Conservation (phyloP, 805 yeast species). For the Ogataea saltuana region DNA sequence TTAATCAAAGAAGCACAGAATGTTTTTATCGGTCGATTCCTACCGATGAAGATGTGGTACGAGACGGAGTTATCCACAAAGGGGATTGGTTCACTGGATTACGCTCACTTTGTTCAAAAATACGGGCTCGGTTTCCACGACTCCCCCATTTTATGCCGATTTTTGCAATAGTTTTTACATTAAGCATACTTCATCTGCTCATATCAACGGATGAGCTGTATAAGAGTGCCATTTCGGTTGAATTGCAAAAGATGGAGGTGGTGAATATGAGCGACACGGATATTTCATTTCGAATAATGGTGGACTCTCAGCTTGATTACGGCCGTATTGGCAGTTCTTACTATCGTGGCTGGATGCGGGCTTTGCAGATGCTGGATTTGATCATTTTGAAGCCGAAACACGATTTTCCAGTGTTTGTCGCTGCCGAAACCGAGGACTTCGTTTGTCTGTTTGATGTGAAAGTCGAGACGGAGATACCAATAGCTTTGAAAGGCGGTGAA, state of each 20-base stretch:
- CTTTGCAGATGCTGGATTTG: conserved; percentile 4
- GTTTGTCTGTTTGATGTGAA: conserved; percentile 5
- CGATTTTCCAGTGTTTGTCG: conserved; percentile 7
- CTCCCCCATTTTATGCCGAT: too few relatives aligned
- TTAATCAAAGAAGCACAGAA: neutral
- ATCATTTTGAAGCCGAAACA: conserved; percentile 1
- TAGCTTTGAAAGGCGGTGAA: neutral
- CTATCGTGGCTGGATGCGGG: conserved; percentile 5
- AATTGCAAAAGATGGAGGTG: conserved; percentile 4
- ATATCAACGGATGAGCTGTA: neutral
- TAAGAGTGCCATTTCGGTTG: neutral
- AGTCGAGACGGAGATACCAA: neutral
- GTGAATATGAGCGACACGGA: conserved; percentile 9
- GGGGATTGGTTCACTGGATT: too few relatives aligned
- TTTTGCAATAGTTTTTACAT: neutral
- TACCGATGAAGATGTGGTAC: too few relatives aligned
- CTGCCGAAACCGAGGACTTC: conserved; percentile 2
- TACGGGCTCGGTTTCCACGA: too few relatives aligned
- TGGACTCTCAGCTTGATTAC: conserved; percentile 8
- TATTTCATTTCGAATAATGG: conserved; percentile 1
- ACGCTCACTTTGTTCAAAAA: too few relatives aligned
- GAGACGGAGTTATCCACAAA: too few relatives aligned
- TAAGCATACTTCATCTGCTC: neutral
- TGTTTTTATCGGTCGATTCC: neutral
- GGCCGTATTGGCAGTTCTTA: conserved; percentile 3